phyloP scores from a whole-genome alignment of 2,329 filamentous ascomycete genomes.

The Aspergillus pseudotamarii region DNA sequence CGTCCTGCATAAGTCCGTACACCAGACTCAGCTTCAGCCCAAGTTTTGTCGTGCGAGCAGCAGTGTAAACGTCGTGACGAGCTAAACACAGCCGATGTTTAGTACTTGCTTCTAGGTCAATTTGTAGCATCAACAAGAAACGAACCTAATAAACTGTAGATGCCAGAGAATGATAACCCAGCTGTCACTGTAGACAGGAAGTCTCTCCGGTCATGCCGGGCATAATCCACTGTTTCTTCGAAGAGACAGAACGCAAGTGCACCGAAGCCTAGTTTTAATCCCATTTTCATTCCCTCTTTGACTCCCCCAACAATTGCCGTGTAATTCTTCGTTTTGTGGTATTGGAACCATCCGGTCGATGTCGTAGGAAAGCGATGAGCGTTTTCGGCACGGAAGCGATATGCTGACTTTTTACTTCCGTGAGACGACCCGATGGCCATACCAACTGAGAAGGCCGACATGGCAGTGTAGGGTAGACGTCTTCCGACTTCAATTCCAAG shows the following conservation, averaged over 20 bases:
- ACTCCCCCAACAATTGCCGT: constrained; percentile 76
- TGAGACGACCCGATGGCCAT: constrained; percentile 71
- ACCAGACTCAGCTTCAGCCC: constrained; percentile 76
- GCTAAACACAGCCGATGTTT: constrained; percentile 53
- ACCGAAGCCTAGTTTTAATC: constrained; percentile 69
- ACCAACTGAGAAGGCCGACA: constrained; percentile 68
- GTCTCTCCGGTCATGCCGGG: constrained; percentile 63
- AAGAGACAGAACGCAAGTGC: constrained; percentile 75
- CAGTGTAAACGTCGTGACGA: constrained; percentile 75
- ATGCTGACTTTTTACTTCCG: constrained; percentile 71
- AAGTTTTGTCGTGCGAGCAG: constrained; percentile 75
- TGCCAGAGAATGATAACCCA: constrained; percentile 79
- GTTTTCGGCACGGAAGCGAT: constrained; percentile 93
- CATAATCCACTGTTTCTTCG: constrained; percentile 82
- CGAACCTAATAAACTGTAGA: constrained; percentile 85
- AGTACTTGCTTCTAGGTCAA: neutral
- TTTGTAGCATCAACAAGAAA: constrained; percentile 18
- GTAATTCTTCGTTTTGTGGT: constrained; percentile 98
- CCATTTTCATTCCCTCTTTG: constrained; percentile 77
- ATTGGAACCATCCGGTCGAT: constrained; percentile 92
- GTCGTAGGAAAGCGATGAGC: constrained; percentile 86
- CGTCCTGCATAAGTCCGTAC: constrained; percentile 82
- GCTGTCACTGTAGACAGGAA: constrained; percentile 80
- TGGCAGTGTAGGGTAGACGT: constrained; percentile 67
- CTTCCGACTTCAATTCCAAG: constrained; percentile 65